Base-by-base conservation (phyloP, 345 rosid genomes). In the Salix dunnii region DNA sequence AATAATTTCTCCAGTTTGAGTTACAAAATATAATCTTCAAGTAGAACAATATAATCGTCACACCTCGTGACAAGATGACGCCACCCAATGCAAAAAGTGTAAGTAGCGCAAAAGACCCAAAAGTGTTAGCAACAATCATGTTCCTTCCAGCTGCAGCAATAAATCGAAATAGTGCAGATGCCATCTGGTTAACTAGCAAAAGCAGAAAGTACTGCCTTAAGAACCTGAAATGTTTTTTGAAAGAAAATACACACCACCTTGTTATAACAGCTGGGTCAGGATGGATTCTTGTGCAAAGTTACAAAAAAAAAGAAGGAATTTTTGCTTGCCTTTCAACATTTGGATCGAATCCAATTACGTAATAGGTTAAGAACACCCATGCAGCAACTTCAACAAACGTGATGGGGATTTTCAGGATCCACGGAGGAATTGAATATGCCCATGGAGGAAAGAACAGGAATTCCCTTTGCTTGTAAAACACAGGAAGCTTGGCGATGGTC, bases 381-480 rank as follows among this genome's bases (percentile, higher is more conserved):
- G 86, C 75, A 51, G 84, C 88, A 30, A 88, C 94, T 85, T 92
- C 98, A 35, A 87, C 23, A 25, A 92, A 80, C 42, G 93, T 74
- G 68, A 91, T 74, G 8, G 98, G 97, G 67, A 90, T 88, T 82
- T 92, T 89, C 53, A 92, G 85, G 73, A 94, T 86, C 97, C 98
- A 94, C 46, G 91, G 40, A 9, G 98, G 97, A 58, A 94, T 72
- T 79, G 94, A 84, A 83, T 88, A 92, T 3, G 89, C 87, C 98
- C 97, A 92, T 4, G 96, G 51, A 48, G 98, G 97, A 82, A 78
- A 92, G 88, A 92, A 94, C 25, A 84, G 81, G 18, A 88, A 85
- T 69, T 90, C 94, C 75, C 96, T 84, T 83, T 92, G 96, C 82
- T 92, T 94, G 90, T 87, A 94, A 73, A 94, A 92, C 68, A 92